Evolutionary conservation across 495 filamentous ascomycete genomes (phyloP).

Genomic region (Pseudoneurospora amorphoporcata): DNA sequence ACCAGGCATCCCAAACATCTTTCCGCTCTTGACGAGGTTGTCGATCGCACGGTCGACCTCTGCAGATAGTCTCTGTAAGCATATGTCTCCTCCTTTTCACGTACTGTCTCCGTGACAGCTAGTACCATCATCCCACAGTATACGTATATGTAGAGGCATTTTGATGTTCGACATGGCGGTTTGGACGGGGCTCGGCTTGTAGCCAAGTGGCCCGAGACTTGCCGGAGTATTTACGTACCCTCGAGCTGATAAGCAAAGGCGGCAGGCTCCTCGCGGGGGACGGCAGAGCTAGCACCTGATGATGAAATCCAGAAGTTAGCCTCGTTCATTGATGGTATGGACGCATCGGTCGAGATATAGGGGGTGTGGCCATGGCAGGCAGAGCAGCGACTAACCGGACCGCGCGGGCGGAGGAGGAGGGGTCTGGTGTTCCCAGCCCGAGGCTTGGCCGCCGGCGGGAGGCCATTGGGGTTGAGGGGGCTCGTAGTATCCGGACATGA

Average conservation of each 20-base stretch:
- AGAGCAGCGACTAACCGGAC: slow-evolving; percentile 50
- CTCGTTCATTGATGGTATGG: slow-evolving; percentile 28
- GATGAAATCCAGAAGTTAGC: not conserved
- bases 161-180: not conserved
- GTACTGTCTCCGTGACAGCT: not conserved
- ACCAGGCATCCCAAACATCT: slow-evolving; percentile 62
- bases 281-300: slow-evolving; percentile 65
- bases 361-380: not conserved
- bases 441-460: slow-evolving; percentile 48
- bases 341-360: not conserved
- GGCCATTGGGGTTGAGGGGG: slow-evolving; percentile 69
- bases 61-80: slow-evolving; percentile 27
- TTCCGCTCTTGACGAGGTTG: slow-evolving; percentile 91
- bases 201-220: not conserved
- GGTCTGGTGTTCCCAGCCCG: slow-evolving; percentile 65
- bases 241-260: slow-evolving; percentile 89
- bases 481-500: slow-evolving; percentile 82
- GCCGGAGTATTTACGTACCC: slow-evolving; percentile 51
- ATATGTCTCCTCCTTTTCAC: not conserved
- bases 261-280: slow-evolving; percentile 64
- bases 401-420: slow-evolving; percentile 77
- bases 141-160: not conserved
- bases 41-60: slow-evolving; percentile 95
- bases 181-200: not conserved
- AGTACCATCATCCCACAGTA: not conserved